phyloP scores from a whole-genome alignment of 2,329 filamentous ascomycete genomes.

The Beauveria varroae region DNA sequence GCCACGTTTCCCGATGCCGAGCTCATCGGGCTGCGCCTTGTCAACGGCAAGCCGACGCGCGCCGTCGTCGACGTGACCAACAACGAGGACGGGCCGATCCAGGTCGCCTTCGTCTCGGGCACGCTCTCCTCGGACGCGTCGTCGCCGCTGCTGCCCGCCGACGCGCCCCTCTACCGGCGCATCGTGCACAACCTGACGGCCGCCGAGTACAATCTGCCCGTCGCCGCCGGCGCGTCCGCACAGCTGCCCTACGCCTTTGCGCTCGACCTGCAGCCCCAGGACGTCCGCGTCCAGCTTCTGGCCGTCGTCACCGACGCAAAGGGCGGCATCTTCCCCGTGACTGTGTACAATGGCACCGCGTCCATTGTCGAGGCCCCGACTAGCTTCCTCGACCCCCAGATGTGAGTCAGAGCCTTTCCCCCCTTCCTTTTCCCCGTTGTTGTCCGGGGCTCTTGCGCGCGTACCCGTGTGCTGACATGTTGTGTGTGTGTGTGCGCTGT shows the following conservation, averaged over 20 bases:
- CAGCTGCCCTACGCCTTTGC: conserved; percentile 76
- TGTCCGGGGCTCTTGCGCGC: too few relatives aligned
- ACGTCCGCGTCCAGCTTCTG: conserved; percentile 69
- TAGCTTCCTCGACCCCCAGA: conserved; percentile 89
- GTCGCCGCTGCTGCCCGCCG: conserved; percentile 43
- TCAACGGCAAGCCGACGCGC: conserved; percentile 84
- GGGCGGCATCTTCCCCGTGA: conserved; percentile 65
- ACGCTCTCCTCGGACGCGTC: conserved; percentile 54
- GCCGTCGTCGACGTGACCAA: conserved; percentile 79
- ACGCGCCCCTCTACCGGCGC: conserved; percentile 36
- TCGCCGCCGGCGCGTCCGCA: conserved; percentile 69
- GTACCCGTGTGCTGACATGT: background rate
- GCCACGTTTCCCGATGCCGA: conserved; percentile 62
- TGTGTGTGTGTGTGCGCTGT: background rate
- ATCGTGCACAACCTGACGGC: conserved; percentile 81
- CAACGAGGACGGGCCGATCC: conserved; percentile 68
- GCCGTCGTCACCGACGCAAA: conserved; percentile 63
- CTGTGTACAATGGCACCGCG: conserved; percentile 75
- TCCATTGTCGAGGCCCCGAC: conserved; percentile 84
- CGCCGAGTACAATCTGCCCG: conserved; percentile 62
- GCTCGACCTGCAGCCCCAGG: conserved; percentile 88
- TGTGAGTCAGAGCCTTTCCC: conserved; percentile 52
- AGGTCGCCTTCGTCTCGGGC: conserved; percentile 69
- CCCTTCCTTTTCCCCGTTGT: too few relatives aligned
- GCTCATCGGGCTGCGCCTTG: conserved; percentile 89